Evolutionary conservation across 306 rosid genomes (phyloP).

Genomic region (Dryas drummondii): DNA sequence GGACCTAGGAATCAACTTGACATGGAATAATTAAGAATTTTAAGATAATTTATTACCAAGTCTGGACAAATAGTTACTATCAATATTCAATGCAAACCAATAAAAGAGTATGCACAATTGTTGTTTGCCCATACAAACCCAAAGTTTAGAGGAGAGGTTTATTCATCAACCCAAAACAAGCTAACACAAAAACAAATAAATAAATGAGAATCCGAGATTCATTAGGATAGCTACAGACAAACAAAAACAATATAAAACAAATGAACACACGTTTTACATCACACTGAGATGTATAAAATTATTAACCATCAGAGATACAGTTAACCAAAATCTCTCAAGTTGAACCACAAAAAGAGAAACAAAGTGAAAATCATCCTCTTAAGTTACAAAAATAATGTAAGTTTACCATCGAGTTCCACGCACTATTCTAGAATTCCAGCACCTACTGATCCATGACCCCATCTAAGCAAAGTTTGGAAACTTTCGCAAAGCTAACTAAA

Average conservation of each 20-base stretch:
- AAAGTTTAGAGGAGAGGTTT: no score
- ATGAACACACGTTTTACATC: constrained; percentile 1
- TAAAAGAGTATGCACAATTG: no score
- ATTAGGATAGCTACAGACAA: neutral
- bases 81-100: no score
- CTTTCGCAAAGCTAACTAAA: constrained; percentile 49
- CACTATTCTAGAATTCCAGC: constrained; percentile 37
- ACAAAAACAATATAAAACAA: constrained; percentile 1
- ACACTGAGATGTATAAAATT: constrained; percentile 36
- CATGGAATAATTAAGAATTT: no score
- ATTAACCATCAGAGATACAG: constrained; percentile 25
- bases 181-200: neutral
- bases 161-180: no score
- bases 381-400: constrained; percentile 71
- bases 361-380: constrained; percentile 23
- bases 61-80: no score
- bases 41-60: no score
- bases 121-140: no score
- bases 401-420: constrained; percentile 43
- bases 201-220: neutral
- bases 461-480: constrained; percentile 45
- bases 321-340: constrained; percentile 39
- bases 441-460: constrained; percentile 39
- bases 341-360: constrained; percentile 37
- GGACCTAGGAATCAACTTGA: no score